phyloP scores from a whole-genome alignment of 2,329 filamentous ascomycete genomes.

The Ilyonectria sp. region DNA sequence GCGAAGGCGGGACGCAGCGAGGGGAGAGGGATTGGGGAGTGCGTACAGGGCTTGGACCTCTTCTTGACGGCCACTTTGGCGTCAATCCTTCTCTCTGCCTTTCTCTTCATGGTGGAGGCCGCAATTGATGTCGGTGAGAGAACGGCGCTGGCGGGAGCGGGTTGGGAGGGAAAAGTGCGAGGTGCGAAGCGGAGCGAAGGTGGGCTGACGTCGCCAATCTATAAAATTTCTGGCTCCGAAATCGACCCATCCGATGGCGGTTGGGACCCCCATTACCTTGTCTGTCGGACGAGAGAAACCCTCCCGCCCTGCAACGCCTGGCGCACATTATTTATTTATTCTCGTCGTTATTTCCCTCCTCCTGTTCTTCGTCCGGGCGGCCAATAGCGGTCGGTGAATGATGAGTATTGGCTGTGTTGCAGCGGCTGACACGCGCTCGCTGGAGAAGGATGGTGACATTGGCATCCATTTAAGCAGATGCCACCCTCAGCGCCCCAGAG shows the following conservation, averaged over 20 bases:
- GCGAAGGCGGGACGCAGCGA: not conserved
- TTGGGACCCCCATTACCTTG: slow-evolving; percentile 31
- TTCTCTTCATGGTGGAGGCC: slow-evolving; percentile 68
- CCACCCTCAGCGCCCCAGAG: slow-evolving; percentile 10
- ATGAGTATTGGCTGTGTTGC: not conserved
- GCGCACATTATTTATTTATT: slow-evolving; percentile 19
- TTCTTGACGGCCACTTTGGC: slow-evolving; percentile 65
- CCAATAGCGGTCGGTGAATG: slow-evolving; percentile 1
- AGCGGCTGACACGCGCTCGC: not conserved
- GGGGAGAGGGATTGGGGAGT: slow-evolving; percentile 24
- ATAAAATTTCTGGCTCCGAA: slow-evolving; percentile 42
- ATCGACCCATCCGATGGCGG: slow-evolving; percentile 45
- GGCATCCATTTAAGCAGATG: slow-evolving; percentile 5
- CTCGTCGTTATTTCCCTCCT: not conserved
- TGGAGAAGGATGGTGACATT: not conserved
- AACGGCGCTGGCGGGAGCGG: slow-evolving; percentile 23
- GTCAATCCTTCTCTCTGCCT: slow-evolving; percentile 64
- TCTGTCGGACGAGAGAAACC: slow-evolving; percentile 17
- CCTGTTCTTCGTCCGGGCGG: not conserved
- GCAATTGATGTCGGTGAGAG: slow-evolving; percentile 38
- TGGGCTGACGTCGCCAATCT: slow-evolving; percentile 50
- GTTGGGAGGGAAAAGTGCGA: slow-evolving; percentile 29
- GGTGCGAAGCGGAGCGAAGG: slow-evolving; percentile 37
- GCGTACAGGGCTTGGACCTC: slow-evolving; percentile 66
- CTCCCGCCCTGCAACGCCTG: slow-evolving; percentile 5